phyloP scores from a whole-genome alignment of 108 stramenopile genomes.

The Stephanodiscus triporus region DNA sequence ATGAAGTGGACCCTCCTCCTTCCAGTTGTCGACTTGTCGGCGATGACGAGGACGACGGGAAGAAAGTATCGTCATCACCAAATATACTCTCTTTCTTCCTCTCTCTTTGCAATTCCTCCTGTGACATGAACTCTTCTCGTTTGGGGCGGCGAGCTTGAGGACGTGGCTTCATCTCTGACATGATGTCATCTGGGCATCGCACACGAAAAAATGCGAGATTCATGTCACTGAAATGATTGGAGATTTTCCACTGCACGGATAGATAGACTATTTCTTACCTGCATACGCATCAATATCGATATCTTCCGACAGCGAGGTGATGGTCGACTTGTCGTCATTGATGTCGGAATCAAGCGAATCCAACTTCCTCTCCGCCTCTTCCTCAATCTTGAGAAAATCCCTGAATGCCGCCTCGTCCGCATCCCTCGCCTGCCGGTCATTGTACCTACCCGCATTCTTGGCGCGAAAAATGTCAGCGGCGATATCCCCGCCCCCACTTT shows the following conservation, averaged over 20 bases:
- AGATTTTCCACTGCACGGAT: slow-evolving; percentile 13
- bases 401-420: slow-evolving; percentile 60
- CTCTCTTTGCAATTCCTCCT: slow-evolving; percentile 27
- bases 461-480: slow-evolving; percentile 58
- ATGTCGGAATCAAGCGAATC: slow-evolving; percentile 30
- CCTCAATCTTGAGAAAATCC: slow-evolving; percentile 62
- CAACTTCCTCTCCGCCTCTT: slow-evolving; percentile 52
- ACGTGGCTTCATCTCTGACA: slow-evolving; percentile 45
- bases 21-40: slow-evolving; percentile 21
- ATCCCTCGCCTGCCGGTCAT: slow-evolving; percentile 49
- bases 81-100: slow-evolving; percentile 33
- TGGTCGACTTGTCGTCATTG: slow-evolving; percentile 6
- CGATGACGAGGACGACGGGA: not conserved
- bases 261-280: slow-evolving; percentile 1
- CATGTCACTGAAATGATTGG: not conserved
- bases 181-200: slow-evolving; percentile 41
- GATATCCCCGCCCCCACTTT: slow-evolving; percentile 40
- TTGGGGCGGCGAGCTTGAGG: slow-evolving; percentile 21
- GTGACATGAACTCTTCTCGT: slow-evolving; percentile 40
- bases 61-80: slow-evolving; percentile 23
- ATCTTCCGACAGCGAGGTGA: slow-evolving; percentile 4
- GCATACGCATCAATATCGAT: slow-evolving; percentile 61
- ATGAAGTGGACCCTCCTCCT: slow-evolving; percentile 18
- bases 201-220: slow-evolving; percentile 16
- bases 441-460: slow-evolving; percentile 57